phyloP scores from a whole-genome alignment of 2,329 filamentous ascomycete species.

The Bipolaris gigantea region DNA sequence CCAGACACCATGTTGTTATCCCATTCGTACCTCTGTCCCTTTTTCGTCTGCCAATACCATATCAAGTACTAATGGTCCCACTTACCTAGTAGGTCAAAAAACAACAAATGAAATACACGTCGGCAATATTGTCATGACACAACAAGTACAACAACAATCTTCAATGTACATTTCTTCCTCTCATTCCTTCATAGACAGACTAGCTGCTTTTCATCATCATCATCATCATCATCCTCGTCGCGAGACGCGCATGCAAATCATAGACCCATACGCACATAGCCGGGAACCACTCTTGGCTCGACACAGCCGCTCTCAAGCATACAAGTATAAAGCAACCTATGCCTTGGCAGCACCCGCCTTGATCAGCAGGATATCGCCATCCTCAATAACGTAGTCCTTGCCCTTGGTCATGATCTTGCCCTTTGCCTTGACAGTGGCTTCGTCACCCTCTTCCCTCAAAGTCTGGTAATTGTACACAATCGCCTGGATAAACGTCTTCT shows the following conservation, averaged over 20 bases:
- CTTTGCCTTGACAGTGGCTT: slow-evolving; percentile 84
- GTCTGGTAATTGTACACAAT: slow-evolving; percentile 87
- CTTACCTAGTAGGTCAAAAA: neutral
- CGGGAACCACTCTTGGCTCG: neutral
- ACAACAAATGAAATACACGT: neutral
- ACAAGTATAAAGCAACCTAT: slow-evolving; percentile 40
- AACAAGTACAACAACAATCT: neutral
- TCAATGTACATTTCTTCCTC: slow-evolving; percentile 11
- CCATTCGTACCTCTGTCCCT: too few relatives aligned
- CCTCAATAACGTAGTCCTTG: slow-evolving; percentile 91
- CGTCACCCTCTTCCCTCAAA: slow-evolving; percentile 85
- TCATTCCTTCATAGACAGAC: slow-evolving; percentile 26
- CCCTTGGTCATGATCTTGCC: slow-evolving; percentile 99
- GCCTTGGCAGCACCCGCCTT: slow-evolving; percentile 84
- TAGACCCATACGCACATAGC: slow-evolving; percentile 8
- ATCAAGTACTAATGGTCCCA: neutral
- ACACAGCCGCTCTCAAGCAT: slow-evolving; percentile 1
- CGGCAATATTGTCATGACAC: neutral
- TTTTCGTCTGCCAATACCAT: neutral
- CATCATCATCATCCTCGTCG: slow-evolving; percentile 12
- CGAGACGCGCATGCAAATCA: slow-evolving; percentile 13
- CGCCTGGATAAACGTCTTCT: slow-evolving; percentile 98
- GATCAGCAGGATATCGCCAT: slow-evolving; percentile 82
- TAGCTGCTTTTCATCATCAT: slow-evolving; percentile 19
- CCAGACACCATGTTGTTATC: neutral